Evolutionary conservation across 768 basidiomycete species (phyloP).

Genomic region (Punctularia strigosozonata): DNA sequence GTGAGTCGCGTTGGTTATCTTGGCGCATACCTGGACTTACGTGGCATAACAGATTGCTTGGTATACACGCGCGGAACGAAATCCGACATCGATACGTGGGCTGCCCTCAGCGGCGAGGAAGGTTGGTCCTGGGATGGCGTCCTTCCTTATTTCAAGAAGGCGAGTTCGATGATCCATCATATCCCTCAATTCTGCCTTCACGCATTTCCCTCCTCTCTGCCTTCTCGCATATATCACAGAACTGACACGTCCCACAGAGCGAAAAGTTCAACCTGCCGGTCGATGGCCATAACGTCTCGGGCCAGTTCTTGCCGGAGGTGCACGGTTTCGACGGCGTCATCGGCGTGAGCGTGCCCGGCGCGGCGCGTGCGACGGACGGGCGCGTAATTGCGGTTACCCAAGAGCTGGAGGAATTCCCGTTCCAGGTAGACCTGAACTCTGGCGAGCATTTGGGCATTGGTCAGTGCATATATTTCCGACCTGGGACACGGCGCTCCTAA

Average conservation of each 20-base stretch:
- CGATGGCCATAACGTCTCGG: constrained; percentile 12
- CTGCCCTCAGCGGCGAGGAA: constrained; percentile 13
- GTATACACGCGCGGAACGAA: constrained; percentile 15
- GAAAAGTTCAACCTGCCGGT: constrained; percentile 12
- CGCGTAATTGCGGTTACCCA: constrained; percentile 6
- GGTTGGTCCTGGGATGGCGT: constrained; percentile 17
- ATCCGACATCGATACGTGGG: constrained; percentile 15
- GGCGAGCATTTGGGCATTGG: constrained; percentile 14
- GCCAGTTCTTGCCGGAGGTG: constrained; percentile 11
- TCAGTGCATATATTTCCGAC: constrained; percentile 3
- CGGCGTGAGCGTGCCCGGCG: constrained; percentile 10
- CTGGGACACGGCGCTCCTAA: background rate
- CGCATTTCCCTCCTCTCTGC: too few relatives aligned
- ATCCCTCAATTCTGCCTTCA: too few relatives aligned
- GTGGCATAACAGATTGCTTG: constrained; percentile 12
- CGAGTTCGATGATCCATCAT: too few relatives aligned
- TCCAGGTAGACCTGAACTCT: constrained; percentile 13
- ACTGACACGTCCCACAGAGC: too few relatives aligned
- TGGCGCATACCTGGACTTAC: background rate
- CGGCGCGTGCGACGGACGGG: background rate
- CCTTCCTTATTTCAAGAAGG: constrained; percentile 13
- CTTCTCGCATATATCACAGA: too few relatives aligned
- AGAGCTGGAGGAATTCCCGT: constrained; percentile 14
- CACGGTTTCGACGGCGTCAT: constrained; percentile 14
- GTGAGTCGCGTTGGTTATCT: too few relatives aligned